These are phyloP conservation scores for Clitopilus passeckerianus DNA, from an alignment of 768 basidiomycete species.

Conservation along the genomic window DNA sequence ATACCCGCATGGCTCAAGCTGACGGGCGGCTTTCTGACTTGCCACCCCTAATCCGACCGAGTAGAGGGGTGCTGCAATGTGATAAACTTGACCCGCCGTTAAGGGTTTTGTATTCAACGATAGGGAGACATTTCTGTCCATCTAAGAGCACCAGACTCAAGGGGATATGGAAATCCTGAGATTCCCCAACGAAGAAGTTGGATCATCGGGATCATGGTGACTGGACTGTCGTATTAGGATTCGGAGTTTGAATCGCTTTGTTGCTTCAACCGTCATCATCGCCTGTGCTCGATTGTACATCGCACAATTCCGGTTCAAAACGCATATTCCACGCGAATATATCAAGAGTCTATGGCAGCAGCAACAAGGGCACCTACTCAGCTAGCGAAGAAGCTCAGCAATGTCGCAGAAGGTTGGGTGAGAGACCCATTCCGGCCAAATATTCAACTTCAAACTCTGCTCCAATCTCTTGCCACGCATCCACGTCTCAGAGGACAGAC, in stretches of 20 bases:
- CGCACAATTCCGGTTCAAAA: not conserved
- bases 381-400: slow-evolving; percentile 43
- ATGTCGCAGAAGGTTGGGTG: slow-evolving; percentile 61
- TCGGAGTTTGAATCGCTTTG: not conserved
- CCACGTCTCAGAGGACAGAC: slow-evolving; percentile 61
- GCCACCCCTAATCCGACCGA: no score
- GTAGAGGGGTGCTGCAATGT: no score
- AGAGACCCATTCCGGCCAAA: slow-evolving; percentile 75
- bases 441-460: slow-evolving; percentile 63
- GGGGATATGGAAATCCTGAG: not conserved
- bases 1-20: no score
- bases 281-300: not conserved
- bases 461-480: slow-evolving; percentile 60
- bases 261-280: not conserved
- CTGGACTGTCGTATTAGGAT: not conserved
- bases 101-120: no score
- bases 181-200: not conserved
- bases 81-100: no score
- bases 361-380: slow-evolving; percentile 20
- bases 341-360: slow-evolving; percentile 11
- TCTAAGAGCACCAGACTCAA: no score
- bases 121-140: no score
- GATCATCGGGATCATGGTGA: not conserved
- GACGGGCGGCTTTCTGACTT: no score
- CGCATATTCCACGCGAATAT: not conserved